Evolutionary conservation across 2,329 filamentous ascomycete genomes (phyloP), one percentile per base, ranked within the genome.

Genomic region (Ophiostoma triangulosporum): DNA sequence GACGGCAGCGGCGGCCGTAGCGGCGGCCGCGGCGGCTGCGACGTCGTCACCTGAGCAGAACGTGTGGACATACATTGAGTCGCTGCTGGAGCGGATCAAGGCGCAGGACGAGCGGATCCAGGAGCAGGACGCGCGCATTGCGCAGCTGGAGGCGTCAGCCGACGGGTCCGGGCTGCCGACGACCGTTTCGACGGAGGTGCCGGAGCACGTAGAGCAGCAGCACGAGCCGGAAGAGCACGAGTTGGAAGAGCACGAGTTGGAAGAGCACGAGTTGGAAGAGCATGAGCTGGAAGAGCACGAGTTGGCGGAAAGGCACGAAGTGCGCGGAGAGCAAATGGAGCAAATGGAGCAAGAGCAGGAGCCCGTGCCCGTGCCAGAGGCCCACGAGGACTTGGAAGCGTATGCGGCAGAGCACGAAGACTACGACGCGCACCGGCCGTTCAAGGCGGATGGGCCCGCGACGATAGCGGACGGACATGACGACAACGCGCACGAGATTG

Each of bases 1-100:
- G 77, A 74, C 50, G 7, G 24, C 49, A 1, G 49, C 33, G 7
- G 35, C 33, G 3, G 49, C 22, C 2, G 32, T 35, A 3, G 35
- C 29, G 1, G 48, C 20, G 2, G 48, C 45, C 8, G 40, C 40
- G 56, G 82, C 78, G 2, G 24, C 58, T 78, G 78, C 57, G 60
- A 73, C 88, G 56, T 83, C 88, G 64, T 71, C 79, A 51, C 69
- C 75, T 17, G 78, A 81, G 50, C 73, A 80, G 57, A 81, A 80
- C 40, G 70, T 90, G 8, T 88, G 83, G 83, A 70, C 74, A 4
- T 88, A 88, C 61, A 78, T 90, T 32, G 81, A 87, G 54, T 75
- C 74, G 17, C 70, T 91, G 50, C 86, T 91, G 62, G 76, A 80
- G 12, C 70, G 70, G 58, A 64, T 77, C n/a, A 71, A 72, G 53